A percentile compares a stretch with the other conserved stretches of the same genome.
Evolutionary conservation across 2,329 filamentous ascomycete genomes (phyloP).

Genomic region (Ophiostoma sp.): DNA sequence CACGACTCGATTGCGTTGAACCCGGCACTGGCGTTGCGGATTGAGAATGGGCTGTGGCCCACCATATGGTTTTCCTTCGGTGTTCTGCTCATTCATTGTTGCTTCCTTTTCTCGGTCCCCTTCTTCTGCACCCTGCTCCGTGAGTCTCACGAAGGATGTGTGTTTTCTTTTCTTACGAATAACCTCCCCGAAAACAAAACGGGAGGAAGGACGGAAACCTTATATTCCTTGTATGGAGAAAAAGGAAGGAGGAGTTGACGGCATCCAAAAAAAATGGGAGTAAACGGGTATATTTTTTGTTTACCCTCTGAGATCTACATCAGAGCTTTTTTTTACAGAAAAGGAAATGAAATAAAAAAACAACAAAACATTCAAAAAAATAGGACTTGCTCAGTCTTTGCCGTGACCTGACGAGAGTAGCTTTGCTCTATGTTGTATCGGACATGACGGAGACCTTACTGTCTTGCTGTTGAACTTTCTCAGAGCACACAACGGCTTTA

Average conservation of each 20-base stretch:
- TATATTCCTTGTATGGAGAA: neutral
- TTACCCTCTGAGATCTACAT: constrained; percentile 4
- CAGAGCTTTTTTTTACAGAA: constrained; percentile 14
- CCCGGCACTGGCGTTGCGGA: neutral
- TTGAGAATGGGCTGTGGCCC: constrained; percentile 4
- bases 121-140: constrained; percentile 1
- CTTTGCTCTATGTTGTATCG: neutral
- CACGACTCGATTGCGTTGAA: neutral
- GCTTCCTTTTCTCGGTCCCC: neutral
- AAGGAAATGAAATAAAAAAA: constrained; percentile 24
- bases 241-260: constrained; percentile 3
- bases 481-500: neutral
- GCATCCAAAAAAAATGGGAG: constrained; percentile 22
- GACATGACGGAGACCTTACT: too few relatives aligned
- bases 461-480: neutral
- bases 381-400: too few relatives aligned
- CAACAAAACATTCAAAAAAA: constrained; percentile 21
- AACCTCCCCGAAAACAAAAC: neutral
- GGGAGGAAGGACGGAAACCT: constrained; percentile 2
- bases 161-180: constrained; percentile 19
- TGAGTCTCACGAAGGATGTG: constrained; percentile 11
- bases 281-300: constrained; percentile 21
- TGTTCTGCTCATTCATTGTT: neutral
- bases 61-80: neutral
- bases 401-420: neutral